Base-by-base conservation (phyloP, 495 filamentous ascomycete genomes). In the Opeltia flavorubescens region DNA sequence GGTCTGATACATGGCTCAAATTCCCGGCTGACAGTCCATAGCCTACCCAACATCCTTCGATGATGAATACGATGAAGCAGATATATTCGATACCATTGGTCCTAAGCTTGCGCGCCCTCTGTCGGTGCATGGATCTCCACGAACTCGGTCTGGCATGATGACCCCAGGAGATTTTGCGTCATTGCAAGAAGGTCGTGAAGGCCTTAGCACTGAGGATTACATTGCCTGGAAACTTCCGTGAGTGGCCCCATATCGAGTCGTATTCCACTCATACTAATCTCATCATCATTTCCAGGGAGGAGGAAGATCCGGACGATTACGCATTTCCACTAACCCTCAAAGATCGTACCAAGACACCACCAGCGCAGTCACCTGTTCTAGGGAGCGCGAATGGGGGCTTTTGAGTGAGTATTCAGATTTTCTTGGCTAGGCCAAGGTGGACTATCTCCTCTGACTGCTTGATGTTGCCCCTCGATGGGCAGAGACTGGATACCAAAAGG, bases 131-230 rank as follows among this genome's bases (percentile, higher is more conserved):
- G 91, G 91, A 1, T 94, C 87, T 4, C 91, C 91, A 5, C 71
- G 88, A 38, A 88, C 91, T 59, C 77, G 89, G 11, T 80, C 84
- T 20, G 91, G 91, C 26, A 93, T 95, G 86, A 96, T 98, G 93
- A 98, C 91, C 1, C 91, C 91, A 15, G 91, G 91, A 29, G 91
- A 98, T 61, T 98, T 96, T 67, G 91, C 87, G 2, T 93, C 86
- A 42, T 65, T 98, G 24, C 93, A 96, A 64, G 91, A 98, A 63
- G 86, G 86, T 26, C 78, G 81, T 38, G 91, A 98, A 63, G 91
- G 91, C 2, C 64, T 98, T 52, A 88, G 77, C 63, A 96, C 91
- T 12, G 91, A 98, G 64, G 91, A 98, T 58, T 96, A 98, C 59
- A 83, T 96, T 52, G 81, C 91, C 34, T 98, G 93, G 91, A 93